Conservation (phyloP, 176 grass and related monocot genomes). For the Oryza officinalis region DNA sequence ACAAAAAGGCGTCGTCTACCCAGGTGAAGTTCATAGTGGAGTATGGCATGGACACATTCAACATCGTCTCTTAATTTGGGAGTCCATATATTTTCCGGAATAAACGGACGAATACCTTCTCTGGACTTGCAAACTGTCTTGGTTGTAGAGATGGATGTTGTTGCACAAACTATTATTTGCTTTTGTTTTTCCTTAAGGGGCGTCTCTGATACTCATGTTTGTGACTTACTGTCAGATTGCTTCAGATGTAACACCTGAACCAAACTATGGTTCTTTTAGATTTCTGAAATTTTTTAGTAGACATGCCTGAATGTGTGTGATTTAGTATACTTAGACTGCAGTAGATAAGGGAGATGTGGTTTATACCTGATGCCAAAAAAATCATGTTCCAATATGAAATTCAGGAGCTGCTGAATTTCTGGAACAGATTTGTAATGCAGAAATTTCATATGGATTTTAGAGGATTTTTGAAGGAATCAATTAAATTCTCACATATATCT, state of each 20-base stretch:
- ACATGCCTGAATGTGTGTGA: too few relatives aligned
- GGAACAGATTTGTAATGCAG: neutral
- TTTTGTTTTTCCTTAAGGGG: neutral
- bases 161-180: neutral
- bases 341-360: neutral
- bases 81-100: neutral
- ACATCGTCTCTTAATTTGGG: neutral
- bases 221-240: neutral
- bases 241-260: neutral
- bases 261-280: neutral
- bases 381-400: neutral
- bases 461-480: too few relatives aligned
- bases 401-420: neutral
- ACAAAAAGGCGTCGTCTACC: neutral
- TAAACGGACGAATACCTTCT: neutral
- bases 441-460: neutral
- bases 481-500: neutral
- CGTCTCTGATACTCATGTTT: neutral
- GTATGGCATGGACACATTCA: neutral
- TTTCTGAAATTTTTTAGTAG: neutral
- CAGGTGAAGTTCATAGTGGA: neutral
- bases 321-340: neutral
- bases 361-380: neutral
- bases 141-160: neutral
- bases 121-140: neutral